Conservation (phyloP, 2,329 filamentous ascomycete species). For the Arachnopeziza araneosa region DNA sequence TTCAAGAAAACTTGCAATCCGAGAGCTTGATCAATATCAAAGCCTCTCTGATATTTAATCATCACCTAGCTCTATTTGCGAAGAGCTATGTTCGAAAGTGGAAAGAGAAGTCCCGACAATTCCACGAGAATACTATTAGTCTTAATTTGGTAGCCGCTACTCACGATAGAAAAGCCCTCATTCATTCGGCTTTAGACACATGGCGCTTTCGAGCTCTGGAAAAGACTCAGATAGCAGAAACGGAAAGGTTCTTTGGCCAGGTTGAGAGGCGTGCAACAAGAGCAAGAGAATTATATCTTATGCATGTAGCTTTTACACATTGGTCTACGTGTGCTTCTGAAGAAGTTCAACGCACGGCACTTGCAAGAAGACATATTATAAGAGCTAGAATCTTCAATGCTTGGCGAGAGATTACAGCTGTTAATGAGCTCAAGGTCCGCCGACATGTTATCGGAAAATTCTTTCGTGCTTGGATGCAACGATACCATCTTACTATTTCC, state of each 20-base stretch:
- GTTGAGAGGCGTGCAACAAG: slow-evolving; percentile 55
- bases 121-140: slow-evolving; percentile 32
- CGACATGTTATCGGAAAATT: slow-evolving; percentile 49
- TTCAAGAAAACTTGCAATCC: neutral
- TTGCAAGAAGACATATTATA: slow-evolving; percentile 66
- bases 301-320: slow-evolving; percentile 59
- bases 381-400: slow-evolving; percentile 62
- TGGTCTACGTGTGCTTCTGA: slow-evolving; percentile 64
- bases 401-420: slow-evolving; percentile 58
- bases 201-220: slow-evolving; percentile 38
- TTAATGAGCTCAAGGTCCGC: slow-evolving; percentile 39
- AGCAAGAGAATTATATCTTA: slow-evolving; percentile 59
- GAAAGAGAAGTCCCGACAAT: slow-evolving; percentile 26
- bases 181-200: slow-evolving; percentile 46
- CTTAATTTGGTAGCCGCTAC: slow-evolving; percentile 41
- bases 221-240: slow-evolving; percentile 31
- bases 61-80: slow-evolving; percentile 13
- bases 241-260: slow-evolving; percentile 47
- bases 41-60: slow-evolving; percentile 21
- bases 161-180: slow-evolving; percentile 44
- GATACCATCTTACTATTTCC: slow-evolving; percentile 20
- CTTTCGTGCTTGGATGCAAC: slow-evolving; percentile 41
- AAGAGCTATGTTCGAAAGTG: slow-evolving; percentile 20
- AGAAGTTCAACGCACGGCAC: slow-evolving; percentile 58
- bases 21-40: slow-evolving; percentile 19